These are phyloP conservation scores for Groenewaldozyma tartarivorans DNA, from an alignment of 805 yeast species.

Conservation along the genomic window DNA sequence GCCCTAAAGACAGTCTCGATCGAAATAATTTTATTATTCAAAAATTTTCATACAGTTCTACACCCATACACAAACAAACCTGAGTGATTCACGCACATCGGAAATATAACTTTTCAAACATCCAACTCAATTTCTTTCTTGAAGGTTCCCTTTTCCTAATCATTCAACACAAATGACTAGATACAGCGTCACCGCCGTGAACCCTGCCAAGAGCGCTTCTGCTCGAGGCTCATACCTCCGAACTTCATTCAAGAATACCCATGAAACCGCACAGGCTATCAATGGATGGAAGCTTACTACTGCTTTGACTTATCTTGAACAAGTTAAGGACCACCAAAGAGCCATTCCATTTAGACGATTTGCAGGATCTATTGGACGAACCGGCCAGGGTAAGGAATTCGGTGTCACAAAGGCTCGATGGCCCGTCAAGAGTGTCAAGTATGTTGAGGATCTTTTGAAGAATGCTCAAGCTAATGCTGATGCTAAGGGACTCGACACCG, in stretches of 20 bases:
- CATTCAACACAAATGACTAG: constrained; percentile 64
- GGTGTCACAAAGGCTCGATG: constrained; percentile 99
- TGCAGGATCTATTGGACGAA: constrained; percentile 94
- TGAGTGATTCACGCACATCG: too few relatives aligned
- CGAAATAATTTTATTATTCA: too few relatives aligned
- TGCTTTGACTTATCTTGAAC: constrained; percentile 93
- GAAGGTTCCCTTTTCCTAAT: neutral
- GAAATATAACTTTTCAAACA: too few relatives aligned
- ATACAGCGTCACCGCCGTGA: constrained; percentile 98
- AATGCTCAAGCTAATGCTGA: constrained; percentile 99
- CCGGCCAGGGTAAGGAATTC: constrained; percentile 99
- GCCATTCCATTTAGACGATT: constrained; percentile 99
- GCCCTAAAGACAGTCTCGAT: too few relatives aligned
- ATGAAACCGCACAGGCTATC: constrained; percentile 98
- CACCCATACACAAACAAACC: too few relatives aligned
- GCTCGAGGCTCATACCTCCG: constrained; percentile 99
- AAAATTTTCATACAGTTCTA: too few relatives aligned
- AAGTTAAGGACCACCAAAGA: constrained; percentile 96
- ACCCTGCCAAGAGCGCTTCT: constrained; percentile 99
- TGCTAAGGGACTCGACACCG: constrained; percentile 94
- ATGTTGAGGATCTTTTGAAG: constrained; percentile 85
- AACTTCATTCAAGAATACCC: constrained; percentile 99
- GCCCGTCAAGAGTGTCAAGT: constrained; percentile 98
- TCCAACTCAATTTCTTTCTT: neutral
- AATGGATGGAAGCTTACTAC: constrained; percentile 95